A percentile compares a stretch with the other conserved stretches of the same genome.
Conservation (phyloP, 176 grass and related monocot genomes). For the Tillandsia fasciculata region DNA sequence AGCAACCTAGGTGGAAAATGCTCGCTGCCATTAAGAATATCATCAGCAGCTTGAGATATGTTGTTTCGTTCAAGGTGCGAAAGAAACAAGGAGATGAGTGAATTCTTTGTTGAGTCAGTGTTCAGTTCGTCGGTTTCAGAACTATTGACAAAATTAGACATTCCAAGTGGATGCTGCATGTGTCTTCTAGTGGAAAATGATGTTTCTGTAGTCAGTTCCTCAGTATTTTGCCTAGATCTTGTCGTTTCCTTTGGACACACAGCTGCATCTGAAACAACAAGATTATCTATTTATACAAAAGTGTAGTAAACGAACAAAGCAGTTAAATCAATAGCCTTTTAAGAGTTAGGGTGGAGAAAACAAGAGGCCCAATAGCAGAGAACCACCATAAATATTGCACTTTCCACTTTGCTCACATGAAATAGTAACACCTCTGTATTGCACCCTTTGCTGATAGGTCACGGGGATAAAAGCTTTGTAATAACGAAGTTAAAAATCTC, state of each 20-base stretch:
- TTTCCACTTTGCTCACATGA: not conserved
- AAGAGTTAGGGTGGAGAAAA: too few species aligned
- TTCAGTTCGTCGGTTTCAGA: slow-evolving; percentile 29
- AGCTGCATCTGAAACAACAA: slow-evolving; percentile 36
- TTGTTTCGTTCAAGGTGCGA: slow-evolving; percentile 90
- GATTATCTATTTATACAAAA: slow-evolving; percentile 24
- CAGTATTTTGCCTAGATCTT: slow-evolving; percentile 33
- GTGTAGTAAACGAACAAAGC: not conserved
- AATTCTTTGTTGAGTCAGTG: slow-evolving; percentile 56
- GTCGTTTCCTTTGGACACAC: slow-evolving; percentile 34
- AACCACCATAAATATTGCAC: not conserved
- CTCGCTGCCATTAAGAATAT: slow-evolving; percentile 60
- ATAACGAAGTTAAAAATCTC: too few species aligned
- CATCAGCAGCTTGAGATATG: slow-evolving; percentile 34
- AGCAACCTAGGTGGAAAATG: slow-evolving; percentile 40
- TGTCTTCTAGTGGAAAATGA: slow-evolving; percentile 22
- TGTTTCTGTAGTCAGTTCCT: slow-evolving; percentile 16
- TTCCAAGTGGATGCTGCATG: slow-evolving; percentile 25
- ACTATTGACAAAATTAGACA: slow-evolving; percentile 22
- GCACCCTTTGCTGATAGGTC: too few species aligned
- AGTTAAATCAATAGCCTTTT: not conserved
- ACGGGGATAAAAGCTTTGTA: too few species aligned
- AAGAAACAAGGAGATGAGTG: slow-evolving; percentile 89
- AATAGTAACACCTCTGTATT: too few species aligned
- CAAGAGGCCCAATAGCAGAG: too few species aligned